Percentiles rank a stretch among this genome's conserved stretches.
Conservation (phyloP, 306 rosid species). For the Cucumis cinereus region DNA sequence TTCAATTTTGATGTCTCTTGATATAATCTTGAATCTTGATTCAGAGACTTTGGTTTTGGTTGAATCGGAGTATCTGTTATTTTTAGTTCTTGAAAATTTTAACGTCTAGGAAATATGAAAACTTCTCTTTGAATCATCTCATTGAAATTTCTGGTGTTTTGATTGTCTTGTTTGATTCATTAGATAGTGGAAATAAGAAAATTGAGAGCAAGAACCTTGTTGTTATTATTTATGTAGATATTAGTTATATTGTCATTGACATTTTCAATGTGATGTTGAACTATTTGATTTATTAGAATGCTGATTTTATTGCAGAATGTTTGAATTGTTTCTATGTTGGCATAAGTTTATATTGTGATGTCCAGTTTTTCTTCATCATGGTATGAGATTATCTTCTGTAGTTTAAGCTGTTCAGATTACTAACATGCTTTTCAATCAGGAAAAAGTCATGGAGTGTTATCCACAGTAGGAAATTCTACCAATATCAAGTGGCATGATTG, state of each 20-base stretch:
- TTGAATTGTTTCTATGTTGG: not conserved
- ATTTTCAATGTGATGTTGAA: not conserved
- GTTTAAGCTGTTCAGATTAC: not conserved
- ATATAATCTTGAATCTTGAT: not conserved
- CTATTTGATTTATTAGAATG: not conserved
- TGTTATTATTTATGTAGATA: not conserved
- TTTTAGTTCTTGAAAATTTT: not conserved
- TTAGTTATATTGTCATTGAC: not conserved
- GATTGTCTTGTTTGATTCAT: not conserved
- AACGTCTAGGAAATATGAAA: not conserved
- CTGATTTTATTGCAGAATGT: not conserved
- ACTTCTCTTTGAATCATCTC: not conserved
- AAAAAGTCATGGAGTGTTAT: constrained; percentile 17
- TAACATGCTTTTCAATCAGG: constrained; percentile 24
- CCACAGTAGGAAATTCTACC: constrained; percentile 47
- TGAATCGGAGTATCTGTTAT: not conserved
- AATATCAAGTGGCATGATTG: constrained; percentile 66
- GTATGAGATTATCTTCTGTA: not conserved
- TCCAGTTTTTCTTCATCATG: not conserved
- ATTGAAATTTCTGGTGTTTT: not conserved
- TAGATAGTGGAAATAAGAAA: not conserved
- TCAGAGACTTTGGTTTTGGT: constrained; percentile 3
- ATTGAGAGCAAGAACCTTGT: not conserved
- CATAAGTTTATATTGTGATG: not conserved
- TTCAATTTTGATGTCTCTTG: not conserved